Conservation (phyloP, 257 asterid species). For the Thymus mandschuricus region DNA sequence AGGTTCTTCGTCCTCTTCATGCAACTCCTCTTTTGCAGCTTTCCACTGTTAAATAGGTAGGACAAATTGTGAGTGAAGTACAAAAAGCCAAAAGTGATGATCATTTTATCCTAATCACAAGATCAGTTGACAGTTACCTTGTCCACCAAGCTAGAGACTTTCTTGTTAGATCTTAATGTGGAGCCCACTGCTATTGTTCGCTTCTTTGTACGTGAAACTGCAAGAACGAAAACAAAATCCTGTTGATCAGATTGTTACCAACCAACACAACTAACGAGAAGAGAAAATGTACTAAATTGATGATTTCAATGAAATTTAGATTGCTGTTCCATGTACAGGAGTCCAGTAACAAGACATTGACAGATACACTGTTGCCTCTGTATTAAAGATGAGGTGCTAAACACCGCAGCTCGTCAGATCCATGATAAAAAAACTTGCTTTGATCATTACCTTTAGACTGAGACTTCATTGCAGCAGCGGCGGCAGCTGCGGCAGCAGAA, state of each 20-base stretch:
- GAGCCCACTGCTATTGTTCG: conserved; percentile 68
- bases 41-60: conserved; percentile 68
- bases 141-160: conserved; percentile 95
- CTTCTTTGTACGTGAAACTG: conserved; percentile 80
- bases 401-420: conserved; percentile 17
- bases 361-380: not conserved
- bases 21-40: conserved; percentile 97
- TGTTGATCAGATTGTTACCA: conserved; percentile 23
- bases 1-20: conserved; percentile 84
- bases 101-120: not conserved
- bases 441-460: conserved; percentile 67
- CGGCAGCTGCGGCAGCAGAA: conserved; percentile 37
- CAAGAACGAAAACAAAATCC: conserved; percentile 7
- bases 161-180: conserved; percentile 84
- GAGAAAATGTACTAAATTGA: not conserved
- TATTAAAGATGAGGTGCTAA: conserved; percentile 4
- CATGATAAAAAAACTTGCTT: conserved; percentile 4
- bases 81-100: not conserved
- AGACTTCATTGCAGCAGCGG: conserved; percentile 53
- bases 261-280: not conserved
- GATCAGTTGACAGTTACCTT: conserved; percentile 56
- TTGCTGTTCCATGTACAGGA: conserved; percentile 9
- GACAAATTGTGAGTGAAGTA: not conserved
- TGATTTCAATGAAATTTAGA: not conserved
- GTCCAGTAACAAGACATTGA: not conserved